Base-by-base conservation (phyloP, 2,329 filamentous ascomycete genomes). In the Clonostachys chloroleuca region DNA sequence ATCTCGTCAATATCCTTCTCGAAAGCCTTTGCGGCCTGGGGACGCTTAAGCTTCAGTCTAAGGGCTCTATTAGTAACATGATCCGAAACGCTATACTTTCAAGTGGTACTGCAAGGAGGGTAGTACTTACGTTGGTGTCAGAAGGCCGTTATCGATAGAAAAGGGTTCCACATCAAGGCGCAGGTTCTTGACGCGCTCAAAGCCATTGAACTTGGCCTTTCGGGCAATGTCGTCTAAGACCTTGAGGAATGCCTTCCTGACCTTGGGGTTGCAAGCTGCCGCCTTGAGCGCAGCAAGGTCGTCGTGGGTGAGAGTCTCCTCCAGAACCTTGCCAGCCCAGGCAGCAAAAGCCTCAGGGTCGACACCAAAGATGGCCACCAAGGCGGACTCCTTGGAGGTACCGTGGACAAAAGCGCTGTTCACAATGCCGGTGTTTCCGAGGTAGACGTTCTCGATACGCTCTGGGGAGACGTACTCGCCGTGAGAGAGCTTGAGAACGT, bases 391-490 rank as follows among this genome's bases (percentile, higher is more conserved):
- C 51, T 86, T 79, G 51, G 84, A 83, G 63, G 97, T 92, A 39
- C 94, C 94, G 69, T 99, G 92, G 24, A 97, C 89, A 62, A 89
- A 96, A 4, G 86, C 91, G 61, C 87, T 86, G 18, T 84, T 80
- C 24, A 97, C 72, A 56, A 92, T 84, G 54, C 81, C 86, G 52
- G 84, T 84, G 69, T 87, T 91, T 52, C 87, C 89, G 52, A 95
- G 76, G 66, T 92, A 95, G 35, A 96, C 87, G 65, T 96, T 96
- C 75, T 99, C 94, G 61, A 99, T 89, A 48, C 92, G 89, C 72
- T 99, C 94, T 13, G 94, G 94, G 2, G 92, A 96, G 59, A 99
- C 90, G 70, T 99, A 99, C 72, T 99, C 94, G 65, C 94, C 94
- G 69, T 99, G 94, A 0, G 92, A 86, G 47, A 99, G 82, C 79